A percentile compares a stretch with the other conserved stretches of the same genome.
These are phyloP conservation scores for Boletales sp. DNA, from an alignment of 768 basidiomycete genomes.

Conservation along the genomic window DNA sequence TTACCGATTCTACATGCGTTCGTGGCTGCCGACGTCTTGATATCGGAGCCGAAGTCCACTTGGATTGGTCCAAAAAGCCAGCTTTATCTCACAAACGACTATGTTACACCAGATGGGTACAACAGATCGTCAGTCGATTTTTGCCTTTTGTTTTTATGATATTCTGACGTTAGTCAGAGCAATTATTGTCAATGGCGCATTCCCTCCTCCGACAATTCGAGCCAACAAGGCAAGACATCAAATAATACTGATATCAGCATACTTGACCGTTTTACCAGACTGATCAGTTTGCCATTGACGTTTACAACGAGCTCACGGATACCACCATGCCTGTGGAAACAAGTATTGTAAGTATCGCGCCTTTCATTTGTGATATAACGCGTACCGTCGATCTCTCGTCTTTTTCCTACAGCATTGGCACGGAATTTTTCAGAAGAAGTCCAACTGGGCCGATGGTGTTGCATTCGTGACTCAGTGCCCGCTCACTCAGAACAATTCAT, in stretches of 20 bases:
- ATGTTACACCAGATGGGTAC: constrained; percentile 44
- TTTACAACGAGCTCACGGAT: constrained; percentile 42
- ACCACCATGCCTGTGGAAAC: constrained; percentile 46
- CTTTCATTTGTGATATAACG: neutral
- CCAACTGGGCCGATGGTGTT: constrained; percentile 26
- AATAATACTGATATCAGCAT: neutral
- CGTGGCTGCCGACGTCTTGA: too few relatives aligned
- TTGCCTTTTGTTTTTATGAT: too few relatives aligned
- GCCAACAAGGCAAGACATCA: constrained; percentile 30
- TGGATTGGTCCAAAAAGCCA: constrained; percentile 14
- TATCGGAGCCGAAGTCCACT: neutral
- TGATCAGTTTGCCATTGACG: constrained; percentile 36
- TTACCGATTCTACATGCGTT: neutral
- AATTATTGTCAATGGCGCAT: constrained; percentile 37
- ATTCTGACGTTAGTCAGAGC: constrained; percentile 21
- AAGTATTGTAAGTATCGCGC: constrained; percentile 26
- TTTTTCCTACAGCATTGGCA: constrained; percentile 21
- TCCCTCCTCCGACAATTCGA: constrained; percentile 42
- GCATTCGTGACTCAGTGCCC: constrained; percentile 40
- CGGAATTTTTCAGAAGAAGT: constrained; percentile 21
- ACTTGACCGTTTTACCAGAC: constrained; percentile 22
- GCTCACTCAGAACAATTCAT: constrained; percentile 31
- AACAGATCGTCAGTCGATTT: constrained; percentile 26
- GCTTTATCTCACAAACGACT: constrained; percentile 34
- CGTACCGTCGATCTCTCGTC: constrained; percentile 17